Evolutionary conservation across 23 red algal genomes (phyloP).

Genomic region (Rhodosorus marinus): DNA sequence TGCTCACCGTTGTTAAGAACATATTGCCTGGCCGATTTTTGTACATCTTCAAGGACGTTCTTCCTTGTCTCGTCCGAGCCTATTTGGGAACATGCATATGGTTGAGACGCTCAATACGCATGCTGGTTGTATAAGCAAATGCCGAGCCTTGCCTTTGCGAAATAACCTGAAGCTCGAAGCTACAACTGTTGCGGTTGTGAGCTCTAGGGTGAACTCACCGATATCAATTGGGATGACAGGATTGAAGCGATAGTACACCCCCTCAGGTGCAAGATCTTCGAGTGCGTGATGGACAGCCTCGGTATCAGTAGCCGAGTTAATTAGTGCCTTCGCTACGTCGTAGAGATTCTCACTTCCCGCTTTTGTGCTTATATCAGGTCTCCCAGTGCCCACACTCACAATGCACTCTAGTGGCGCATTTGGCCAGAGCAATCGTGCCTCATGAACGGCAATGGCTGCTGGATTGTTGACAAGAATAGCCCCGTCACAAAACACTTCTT

Average conservation of each 20-base stretch:
- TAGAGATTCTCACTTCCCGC: background rate
- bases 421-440: constrained; percentile 22
- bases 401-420: constrained; percentile 8
- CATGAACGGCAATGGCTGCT: constrained; percentile 20
- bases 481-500: constrained; percentile 27
- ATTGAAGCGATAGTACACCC: constrained; percentile 31
- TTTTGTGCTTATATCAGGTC: background rate
- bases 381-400: constrained; percentile 20
- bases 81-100: no score
- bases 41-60: no score
- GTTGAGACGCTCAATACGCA: no score
- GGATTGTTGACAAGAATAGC: constrained; percentile 39
- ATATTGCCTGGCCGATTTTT: no score
- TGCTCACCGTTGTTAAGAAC: no score
- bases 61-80: no score
- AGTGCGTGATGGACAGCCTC: constrained; percentile 40
- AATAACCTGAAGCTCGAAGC: no score
- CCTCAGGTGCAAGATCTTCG: constrained; percentile 8
- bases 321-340: constrained; percentile 11
- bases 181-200: no score
- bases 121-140: no score
- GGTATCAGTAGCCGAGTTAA: constrained; percentile 30
- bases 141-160: no score
- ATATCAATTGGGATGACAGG: constrained; percentile 6
- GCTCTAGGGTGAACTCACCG: no score